Conservation (phyloP, 192 early-diverging fungal genomes). For the Dissophora globulifera region DNA sequence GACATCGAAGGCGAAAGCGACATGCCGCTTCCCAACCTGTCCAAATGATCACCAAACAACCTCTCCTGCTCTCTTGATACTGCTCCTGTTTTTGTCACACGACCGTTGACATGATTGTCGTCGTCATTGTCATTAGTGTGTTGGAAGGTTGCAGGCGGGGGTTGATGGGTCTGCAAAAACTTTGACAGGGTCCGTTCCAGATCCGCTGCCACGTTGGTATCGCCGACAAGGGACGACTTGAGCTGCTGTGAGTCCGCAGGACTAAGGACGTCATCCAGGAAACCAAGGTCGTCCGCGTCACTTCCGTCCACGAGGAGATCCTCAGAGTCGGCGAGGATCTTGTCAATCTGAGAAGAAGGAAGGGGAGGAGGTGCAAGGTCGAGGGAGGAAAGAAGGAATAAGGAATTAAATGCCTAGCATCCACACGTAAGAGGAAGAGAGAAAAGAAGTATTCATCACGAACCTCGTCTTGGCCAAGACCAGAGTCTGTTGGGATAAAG, state of each 20-base stretch:
- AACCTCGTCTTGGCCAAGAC: slow-evolving; percentile 39
- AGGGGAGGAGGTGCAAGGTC: background rate
- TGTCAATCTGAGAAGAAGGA: slow-evolving; percentile 23
- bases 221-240: background rate
- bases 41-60: slow-evolving; percentile 29
- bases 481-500: slow-evolving; percentile 24
- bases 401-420: too few species aligned
- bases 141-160: background rate
- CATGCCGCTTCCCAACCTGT: slow-evolving; percentile 3
- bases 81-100: background rate
- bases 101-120: too few species aligned
- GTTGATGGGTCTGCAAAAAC: slow-evolving; percentile 40
- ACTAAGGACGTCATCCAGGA: slow-evolving; percentile 24
- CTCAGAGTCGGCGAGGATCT: slow-evolving; percentile 37
- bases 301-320: slow-evolving; percentile 24
- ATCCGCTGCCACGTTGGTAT: slow-evolving; percentile 14
- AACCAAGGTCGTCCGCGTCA: slow-evolving; percentile 23
- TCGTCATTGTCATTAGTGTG: too few species aligned
- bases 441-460: too few species aligned
- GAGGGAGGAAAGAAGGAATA: background rate
- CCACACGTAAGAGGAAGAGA: too few species aligned
- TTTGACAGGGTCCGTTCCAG: slow-evolving; percentile 43
- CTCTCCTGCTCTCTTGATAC: background rate
- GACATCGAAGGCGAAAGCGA: background rate
- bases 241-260: slow-evolving; percentile 10